These are phyloP conservation scores for Terfezia claveryi DNA, from an alignment of 495 filamentous ascomycete species.

Conservation along the genomic window DNA sequence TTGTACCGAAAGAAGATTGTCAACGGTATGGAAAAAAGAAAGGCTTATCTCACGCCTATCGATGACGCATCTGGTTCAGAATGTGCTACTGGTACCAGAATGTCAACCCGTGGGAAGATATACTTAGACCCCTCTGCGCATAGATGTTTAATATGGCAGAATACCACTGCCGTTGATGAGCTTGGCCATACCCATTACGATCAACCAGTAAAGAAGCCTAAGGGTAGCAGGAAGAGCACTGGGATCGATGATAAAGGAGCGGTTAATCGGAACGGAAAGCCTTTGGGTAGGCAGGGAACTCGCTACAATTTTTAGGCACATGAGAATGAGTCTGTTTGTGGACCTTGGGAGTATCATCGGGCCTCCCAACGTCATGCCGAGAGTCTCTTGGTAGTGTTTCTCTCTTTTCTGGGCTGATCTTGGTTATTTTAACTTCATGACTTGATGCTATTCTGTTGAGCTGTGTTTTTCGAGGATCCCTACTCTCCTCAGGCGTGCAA, in stretches of 20 bases:
- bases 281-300: constrained; percentile 17
- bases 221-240: constrained; percentile 28
- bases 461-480: no score
- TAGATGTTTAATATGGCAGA: constrained; percentile 64
- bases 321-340: no score
- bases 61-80: constrained; percentile 32
- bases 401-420: no score
- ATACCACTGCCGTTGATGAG: constrained; percentile 51
- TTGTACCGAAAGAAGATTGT: constrained; percentile 55
- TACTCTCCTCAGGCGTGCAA: no score
- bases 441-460: no score
- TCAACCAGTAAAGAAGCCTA: constrained; percentile 41
- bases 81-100: constrained; percentile 38
- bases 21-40: constrained; percentile 56
- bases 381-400: no score
- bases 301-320: constrained; percentile 15
- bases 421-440: no score
- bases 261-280: constrained; percentile 17
- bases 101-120: constrained; percentile 55
- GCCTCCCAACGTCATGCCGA: no score
- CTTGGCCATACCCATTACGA: constrained; percentile 67
- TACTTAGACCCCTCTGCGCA: constrained; percentile 33
- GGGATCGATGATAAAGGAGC: constrained; percentile 11
- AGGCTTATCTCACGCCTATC: constrained; percentile 38
- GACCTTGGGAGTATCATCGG: no score